Percentiles rank a stretch among this genome's conserved stretches.
phyloP scores from a whole-genome alignment of 2,329 filamentous ascomycete genomes.

The Aspergillus amoenus region DNA sequence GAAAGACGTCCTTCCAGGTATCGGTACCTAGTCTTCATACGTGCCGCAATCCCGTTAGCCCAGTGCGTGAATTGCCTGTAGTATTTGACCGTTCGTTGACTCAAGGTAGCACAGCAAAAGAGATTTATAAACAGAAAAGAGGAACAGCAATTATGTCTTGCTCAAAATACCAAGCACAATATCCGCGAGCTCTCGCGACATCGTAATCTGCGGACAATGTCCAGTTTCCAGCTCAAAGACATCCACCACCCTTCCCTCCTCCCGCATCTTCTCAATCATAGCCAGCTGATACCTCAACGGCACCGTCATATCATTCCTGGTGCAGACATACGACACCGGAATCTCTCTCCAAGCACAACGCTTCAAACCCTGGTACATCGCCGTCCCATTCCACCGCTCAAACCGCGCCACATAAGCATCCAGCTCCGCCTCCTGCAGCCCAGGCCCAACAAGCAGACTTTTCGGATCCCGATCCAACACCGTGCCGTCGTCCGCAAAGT shows the following conservation, averaged over 20 bases:
- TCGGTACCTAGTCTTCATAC: too few species aligned
- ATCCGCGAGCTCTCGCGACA: slow-evolving; percentile 1
- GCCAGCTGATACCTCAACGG: slow-evolving; percentile 6
- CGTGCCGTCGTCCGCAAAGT: slow-evolving; percentile 5
- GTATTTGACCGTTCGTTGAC: too few species aligned
- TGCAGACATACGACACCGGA: not conserved
- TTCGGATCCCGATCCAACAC: not conserved
- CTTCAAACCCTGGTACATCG: not conserved
- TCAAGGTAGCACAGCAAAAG: too few species aligned
- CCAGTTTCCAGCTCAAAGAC: slow-evolving; percentile 2
- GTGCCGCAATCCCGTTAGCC: too few species aligned
- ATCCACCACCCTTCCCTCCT: not conserved
- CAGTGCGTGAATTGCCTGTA: too few species aligned
- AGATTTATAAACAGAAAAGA: too few species aligned
- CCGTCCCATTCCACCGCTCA: slow-evolving; percentile 10
- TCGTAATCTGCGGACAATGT: slow-evolving; percentile 4
- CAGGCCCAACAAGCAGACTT: not conserved
- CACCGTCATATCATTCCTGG: slow-evolving; percentile 2
- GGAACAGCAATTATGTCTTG: too few species aligned
- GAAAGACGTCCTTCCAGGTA: too few species aligned
- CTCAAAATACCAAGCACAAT: not conserved
- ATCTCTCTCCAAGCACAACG: slow-evolving; percentile 3
- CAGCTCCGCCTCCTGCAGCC: not conserved
- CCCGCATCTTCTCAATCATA: not conserved
- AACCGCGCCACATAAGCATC: slow-evolving; percentile 3